Evolutionary conservation across 1,139 yeast species (phyloP).

Genomic region (Blastobotrys capitulatus): DNA sequence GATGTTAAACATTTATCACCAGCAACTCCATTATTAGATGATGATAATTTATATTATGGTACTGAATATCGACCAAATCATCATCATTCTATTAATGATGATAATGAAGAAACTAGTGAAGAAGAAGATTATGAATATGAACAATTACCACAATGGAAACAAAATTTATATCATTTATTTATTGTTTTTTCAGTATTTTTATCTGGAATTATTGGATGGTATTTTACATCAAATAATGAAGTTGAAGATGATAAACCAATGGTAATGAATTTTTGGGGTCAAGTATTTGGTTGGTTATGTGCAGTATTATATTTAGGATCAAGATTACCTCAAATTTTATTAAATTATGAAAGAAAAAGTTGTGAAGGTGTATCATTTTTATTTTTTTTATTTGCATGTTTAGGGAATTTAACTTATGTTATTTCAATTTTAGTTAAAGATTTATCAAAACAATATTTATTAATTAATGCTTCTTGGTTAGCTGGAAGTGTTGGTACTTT

Average conservation of each 20-base stretch:
- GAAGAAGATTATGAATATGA: constrained; percentile 10
- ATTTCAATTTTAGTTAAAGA: constrained; percentile 71
- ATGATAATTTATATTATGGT: constrained; percentile 33
- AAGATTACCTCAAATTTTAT: constrained; percentile 78
- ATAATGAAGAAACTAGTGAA: constrained; percentile 3
- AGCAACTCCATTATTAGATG: constrained; percentile 77
- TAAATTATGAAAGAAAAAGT: constrained; percentile 77
- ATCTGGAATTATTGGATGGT: constrained; percentile 87
- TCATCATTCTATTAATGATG: constrained; percentile 38
- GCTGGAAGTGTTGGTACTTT: constrained; percentile 90
- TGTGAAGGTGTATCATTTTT: constrained; percentile 91
- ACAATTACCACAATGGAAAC: constrained; percentile 17
- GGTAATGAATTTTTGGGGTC: constrained; percentile 70
- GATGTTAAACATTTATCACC: constrained; percentile 83
- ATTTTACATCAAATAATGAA: constrained; percentile 40
- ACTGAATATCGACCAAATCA: constrained; percentile 4
- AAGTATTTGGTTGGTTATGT: constrained; percentile 86
- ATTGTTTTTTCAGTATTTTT: constrained; percentile 66
- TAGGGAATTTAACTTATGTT: constrained; percentile 87
- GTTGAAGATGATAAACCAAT: constrained; percentile 19
- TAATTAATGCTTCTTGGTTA: constrained; percentile 87
- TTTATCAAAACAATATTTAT: constrained; percentile 58
- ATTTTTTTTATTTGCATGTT: constrained; percentile 87
- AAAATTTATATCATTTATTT: constrained; percentile 47
- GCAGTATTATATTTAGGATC: constrained; percentile 83